Conservation (phyloP, 2,329 filamentous ascomycete genomes). For the Sarocladiaceae sp. region DNA sequence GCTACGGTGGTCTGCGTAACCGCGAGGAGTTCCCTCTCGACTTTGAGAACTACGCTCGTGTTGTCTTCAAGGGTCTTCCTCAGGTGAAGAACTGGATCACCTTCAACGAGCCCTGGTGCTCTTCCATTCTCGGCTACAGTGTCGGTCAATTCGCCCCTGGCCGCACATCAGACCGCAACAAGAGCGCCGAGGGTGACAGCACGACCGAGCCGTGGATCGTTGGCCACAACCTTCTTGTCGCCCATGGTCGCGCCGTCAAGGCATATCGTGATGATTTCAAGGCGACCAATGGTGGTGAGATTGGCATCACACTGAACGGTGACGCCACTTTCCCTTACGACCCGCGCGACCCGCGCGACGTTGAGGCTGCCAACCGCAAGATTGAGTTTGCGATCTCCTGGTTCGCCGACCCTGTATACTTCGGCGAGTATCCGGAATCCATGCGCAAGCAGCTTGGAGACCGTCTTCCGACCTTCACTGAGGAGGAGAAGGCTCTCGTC, state of each 20-base stretch:
- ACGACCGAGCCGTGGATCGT: conserved; percentile 75
- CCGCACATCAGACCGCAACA: conserved; percentile 68
- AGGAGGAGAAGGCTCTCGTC: conserved; percentile 66
- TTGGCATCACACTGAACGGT: conserved; percentile 83
- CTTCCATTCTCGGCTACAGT: conserved; percentile 72
- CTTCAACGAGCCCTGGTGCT: conserved; percentile 88
- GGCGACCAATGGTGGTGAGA: conserved; percentile 62
- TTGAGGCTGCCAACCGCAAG: conserved; percentile 72
- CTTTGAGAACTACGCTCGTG: conserved; percentile 70
- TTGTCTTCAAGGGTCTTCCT: conserved; percentile 67
- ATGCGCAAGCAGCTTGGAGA: conserved; percentile 77
- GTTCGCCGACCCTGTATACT: conserved; percentile 85
- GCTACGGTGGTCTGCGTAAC: conserved; percentile 76
- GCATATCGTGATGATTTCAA: conserved; percentile 80
- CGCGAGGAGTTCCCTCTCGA: conserved; percentile 77
- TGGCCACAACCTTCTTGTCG: conserved; percentile 73
- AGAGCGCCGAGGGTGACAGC: conserved; percentile 66
- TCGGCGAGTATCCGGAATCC: conserved; percentile 74
- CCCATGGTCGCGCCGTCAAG: conserved; percentile 75
- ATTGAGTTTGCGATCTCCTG: conserved; percentile 82
- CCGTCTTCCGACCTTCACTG: conserved; percentile 67
- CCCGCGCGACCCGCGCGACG: conserved; percentile 63
- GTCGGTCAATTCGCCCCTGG: conserved; percentile 75
- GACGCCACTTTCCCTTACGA: conserved; percentile 83
- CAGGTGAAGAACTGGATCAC: conserved; percentile 86